Percentiles rank a stretch among this genome's conserved stretches.
Evolutionary conservation across 2,329 filamentous ascomycete species (phyloP).

Genomic region (Fusarium goolgardi): DNA sequence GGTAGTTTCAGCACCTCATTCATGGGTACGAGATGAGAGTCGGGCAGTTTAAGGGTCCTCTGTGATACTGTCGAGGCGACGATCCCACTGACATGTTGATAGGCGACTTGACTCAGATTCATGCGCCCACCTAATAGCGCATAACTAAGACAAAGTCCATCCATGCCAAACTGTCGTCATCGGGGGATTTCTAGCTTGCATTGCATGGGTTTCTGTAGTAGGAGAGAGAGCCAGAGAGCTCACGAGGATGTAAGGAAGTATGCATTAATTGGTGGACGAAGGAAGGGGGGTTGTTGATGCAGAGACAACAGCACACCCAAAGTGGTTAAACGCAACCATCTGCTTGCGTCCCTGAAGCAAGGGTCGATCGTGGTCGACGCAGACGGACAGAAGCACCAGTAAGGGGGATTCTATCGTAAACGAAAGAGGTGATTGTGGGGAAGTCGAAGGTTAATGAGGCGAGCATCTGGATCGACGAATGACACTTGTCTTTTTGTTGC

Average conservation of each 20-base stretch:
- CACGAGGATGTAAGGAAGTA: slow-evolving; percentile 15
- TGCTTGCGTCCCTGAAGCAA: slow-evolving; percentile 32
- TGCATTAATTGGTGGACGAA: slow-evolving; percentile 32
- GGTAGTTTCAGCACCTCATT: slow-evolving; percentile 17
- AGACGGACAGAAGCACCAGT: slow-evolving; percentile 28
- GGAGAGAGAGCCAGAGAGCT: neutral
- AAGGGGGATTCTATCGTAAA: slow-evolving; percentile 14
- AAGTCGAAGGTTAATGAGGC: slow-evolving; percentile 28
- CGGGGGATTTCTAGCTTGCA: slow-evolving; percentile 34
- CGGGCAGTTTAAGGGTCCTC: slow-evolving; percentile 25
- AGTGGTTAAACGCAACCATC: slow-evolving; percentile 20
- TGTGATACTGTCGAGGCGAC: slow-evolving; percentile 6
- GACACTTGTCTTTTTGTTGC: slow-evolving; percentile 1
- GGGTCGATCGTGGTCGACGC: slow-evolving; percentile 32
- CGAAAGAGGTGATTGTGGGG: slow-evolving; percentile 41
- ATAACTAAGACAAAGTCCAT: slow-evolving; percentile 22
- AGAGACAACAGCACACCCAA: slow-evolving; percentile 33
- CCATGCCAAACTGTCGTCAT: slow-evolving; percentile 42
- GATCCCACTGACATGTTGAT: slow-evolving; percentile 24
- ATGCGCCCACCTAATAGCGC: slow-evolving; percentile 16
- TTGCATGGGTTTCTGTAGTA: slow-evolving; percentile 35
- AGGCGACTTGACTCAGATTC: slow-evolving; percentile 27
- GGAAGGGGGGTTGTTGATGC: slow-evolving; percentile 30
- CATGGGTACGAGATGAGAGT: slow-evolving; percentile 7
- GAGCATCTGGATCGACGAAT: slow-evolving; percentile 22